Evolutionary conservation across 2,329 filamentous ascomycete genomes (phyloP), one percentile per base, ranked within the genome.

Genomic region (Hansfordia pulvinata): DNA sequence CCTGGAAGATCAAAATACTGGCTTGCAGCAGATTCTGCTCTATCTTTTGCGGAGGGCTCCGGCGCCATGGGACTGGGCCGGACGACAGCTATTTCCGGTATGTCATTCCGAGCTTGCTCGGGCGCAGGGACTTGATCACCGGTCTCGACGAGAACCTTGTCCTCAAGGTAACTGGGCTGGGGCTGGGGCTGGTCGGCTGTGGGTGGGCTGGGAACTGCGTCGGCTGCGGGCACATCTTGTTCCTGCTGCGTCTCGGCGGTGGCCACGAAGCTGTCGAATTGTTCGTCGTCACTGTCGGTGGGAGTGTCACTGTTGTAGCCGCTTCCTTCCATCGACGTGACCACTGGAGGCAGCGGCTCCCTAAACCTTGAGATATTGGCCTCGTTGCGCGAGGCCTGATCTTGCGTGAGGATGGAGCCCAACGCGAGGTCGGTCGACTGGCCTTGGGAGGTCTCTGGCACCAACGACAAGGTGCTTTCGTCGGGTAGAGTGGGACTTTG

Each of bases 301-400:
- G 49, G 52, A 26, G 43, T 49, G 17, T 59, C 56, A 23, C 62
- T 69, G 31, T 78, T 51, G 36, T 80, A 74, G 2, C 69, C 75
- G 29, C 53, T 65, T 8, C 68, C 71, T 42, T 85, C 76, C 11
- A 77, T 65, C 2, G 74, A 75, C 0, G 76, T 78, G 9, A 81
- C 73, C 10, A 82, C 64, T 1, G 76, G 76, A 4, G 80, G 74
- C 18, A 84, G 47, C 10, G 81, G 78, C 34, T 80, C 69, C 27
- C 68, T 58, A 34, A 62, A 62, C 37, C 61, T 62, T 6, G 65
- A 67, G 9, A 61, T 69, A 31, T 73, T 72, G 15, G 68, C 63
- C 24, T 56, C 54, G 31, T 66, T 63, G 33, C 61, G 67, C 4
- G 58, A 50, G 4, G 54, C 56, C 25, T 64, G 56, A 26, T 77